Evolutionary conservation across 2,329 filamentous ascomycete species (phyloP).

Genomic region (Colletotrichum gloeosporioides): DNA sequence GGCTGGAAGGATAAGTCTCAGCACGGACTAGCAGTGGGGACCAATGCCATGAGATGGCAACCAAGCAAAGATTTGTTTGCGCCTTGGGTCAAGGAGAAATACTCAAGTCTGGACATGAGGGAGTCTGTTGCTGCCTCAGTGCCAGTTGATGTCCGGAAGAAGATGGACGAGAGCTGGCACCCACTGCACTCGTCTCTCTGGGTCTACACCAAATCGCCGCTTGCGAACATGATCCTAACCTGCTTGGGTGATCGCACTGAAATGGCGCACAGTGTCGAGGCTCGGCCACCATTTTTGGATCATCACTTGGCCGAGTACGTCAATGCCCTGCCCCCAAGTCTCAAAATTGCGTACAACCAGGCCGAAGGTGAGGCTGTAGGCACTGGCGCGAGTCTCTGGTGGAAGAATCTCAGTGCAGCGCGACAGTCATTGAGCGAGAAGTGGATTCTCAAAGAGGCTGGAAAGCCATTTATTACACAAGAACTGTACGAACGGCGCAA

Average conservation of each 20-base stretch:
- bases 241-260: constrained; percentile 39
- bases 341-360: constrained; percentile 1
- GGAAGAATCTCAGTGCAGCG: constrained; percentile 11
- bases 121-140: background rate
- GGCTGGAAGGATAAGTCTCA: background rate
- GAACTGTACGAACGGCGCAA: constrained; percentile 57
- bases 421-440: constrained; percentile 45
- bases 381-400: constrained; percentile 14
- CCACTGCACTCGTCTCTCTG: constrained; percentile 31
- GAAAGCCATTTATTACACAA: constrained; percentile 40
- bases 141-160: constrained; percentile 20
- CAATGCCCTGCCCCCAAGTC: constrained; percentile 4
- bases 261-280: constrained; percentile 41
- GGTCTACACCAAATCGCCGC: constrained; percentile 24
- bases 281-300: constrained; percentile 38
- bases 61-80: background rate
- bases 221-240: constrained; percentile 32
- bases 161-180: constrained; percentile 33
- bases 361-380: background rate
- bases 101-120: background rate
- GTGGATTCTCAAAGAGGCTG: constrained; percentile 53
- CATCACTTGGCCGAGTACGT: constrained; percentile 34
- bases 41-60: background rate
- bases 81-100: constrained; percentile 7
- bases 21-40: background rate